phyloP scores from a whole-genome alignment of 202 grass and related monocot species.

The Panicum virgatum region DNA sequence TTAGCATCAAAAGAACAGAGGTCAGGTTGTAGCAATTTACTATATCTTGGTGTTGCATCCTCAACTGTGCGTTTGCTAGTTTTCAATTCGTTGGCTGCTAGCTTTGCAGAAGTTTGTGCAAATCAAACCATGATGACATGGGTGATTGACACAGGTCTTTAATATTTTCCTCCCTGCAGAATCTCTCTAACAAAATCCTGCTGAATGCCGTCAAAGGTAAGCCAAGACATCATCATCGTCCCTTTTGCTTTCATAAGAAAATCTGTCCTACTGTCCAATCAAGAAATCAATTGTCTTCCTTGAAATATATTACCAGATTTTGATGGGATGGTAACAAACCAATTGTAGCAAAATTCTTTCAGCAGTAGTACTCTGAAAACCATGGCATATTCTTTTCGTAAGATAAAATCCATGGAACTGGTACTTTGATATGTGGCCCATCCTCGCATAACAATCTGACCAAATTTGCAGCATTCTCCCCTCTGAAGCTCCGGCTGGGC shows the following conservation, averaged over 20 bases:
- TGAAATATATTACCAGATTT: neutral
- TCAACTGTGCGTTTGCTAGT: neutral
- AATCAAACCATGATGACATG: conserved; percentile 24
- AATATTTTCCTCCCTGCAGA: conserved; percentile 54
- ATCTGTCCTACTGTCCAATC: conserved; percentile 11
- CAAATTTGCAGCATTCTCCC: conserved; percentile 57
- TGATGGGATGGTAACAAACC: neutral
- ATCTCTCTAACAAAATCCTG: conserved; percentile 70
- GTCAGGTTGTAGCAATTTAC: neutral
- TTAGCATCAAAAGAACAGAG: conserved; percentile 6
- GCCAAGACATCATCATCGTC: neutral
- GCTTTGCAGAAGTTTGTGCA: neutral
- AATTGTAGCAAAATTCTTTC: neutral
- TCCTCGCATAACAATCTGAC: neutral
- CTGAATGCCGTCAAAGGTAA: conserved; percentile 82
- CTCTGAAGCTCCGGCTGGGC: conserved; percentile 65
- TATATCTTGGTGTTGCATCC: neutral
- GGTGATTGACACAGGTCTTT: conserved; percentile 64
- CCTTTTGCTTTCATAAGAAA: conserved; percentile 39
- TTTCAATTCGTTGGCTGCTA: conserved; percentile 10
- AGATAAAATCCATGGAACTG: conserved; percentile 1
- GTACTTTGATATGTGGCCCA: too few relatives aligned
- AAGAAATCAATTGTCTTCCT: neutral
- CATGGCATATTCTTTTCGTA: conserved; percentile 27
- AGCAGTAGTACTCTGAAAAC: neutral